Percentiles rank a stretch among this genome's conserved stretches.
Conservation (phyloP, 768 basidiomycete species). For the Termitomyces sp. region DNA sequence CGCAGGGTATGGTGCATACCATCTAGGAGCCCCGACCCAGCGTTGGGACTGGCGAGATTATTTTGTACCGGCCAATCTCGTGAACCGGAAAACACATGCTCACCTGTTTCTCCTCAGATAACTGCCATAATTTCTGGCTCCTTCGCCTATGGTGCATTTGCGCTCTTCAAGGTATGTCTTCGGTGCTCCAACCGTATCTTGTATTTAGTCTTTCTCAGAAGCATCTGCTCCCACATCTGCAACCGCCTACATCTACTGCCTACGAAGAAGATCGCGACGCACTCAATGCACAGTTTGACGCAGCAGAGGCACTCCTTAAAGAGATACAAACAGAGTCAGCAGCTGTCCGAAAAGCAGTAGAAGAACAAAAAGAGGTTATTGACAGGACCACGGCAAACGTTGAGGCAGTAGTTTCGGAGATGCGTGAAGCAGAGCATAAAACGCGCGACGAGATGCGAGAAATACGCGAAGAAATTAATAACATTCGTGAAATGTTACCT, state of each 20-base stretch:
- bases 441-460: constrained; percentile 87
- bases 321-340: constrained; percentile 77
- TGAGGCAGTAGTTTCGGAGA: constrained; percentile 62
- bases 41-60: constrained; percentile 96
- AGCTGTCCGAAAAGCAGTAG: constrained; percentile 66
- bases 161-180: constrained; percentile 66
- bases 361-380: constrained; percentile 70
- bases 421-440: constrained; percentile 72
- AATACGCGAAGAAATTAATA: constrained; percentile 87
- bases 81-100: constrained; percentile 17
- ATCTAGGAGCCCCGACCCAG: constrained; percentile 34
- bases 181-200: not conserved
- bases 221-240: constrained; percentile 86
- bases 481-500: constrained; percentile 87
- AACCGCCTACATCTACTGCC: constrained; percentile 80
- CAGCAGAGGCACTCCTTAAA: constrained; percentile 72
- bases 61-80: constrained; percentile 56
- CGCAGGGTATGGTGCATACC: constrained; percentile 36
- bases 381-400: constrained; percentile 71
- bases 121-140: constrained; percentile 88
- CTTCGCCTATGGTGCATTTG: constrained; percentile 71
- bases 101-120: constrained; percentile 49
- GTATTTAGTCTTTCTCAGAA: constrained; percentile 47
- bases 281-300: constrained; percentile 85
- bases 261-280: constrained; percentile 87